Percentiles rank a stretch among this genome's conserved stretches.
Evolutionary conservation across 2,329 filamentous ascomycete species (phyloP).

Genomic region (Byssothecium circinans): DNA sequence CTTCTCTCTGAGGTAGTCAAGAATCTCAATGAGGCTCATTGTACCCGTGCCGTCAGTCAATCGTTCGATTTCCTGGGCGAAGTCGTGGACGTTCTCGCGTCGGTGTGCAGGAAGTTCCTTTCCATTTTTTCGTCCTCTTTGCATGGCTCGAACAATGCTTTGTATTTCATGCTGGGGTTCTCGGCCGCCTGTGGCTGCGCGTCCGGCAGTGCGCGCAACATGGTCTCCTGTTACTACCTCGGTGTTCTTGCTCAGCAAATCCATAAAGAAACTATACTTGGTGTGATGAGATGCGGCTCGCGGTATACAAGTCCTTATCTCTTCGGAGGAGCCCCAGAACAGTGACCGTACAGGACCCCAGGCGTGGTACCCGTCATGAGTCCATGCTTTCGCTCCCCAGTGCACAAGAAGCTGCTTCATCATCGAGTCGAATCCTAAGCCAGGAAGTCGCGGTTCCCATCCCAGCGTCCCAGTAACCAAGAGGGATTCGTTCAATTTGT

Average conservation of each 20-base stretch:
- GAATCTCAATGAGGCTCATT: conserved; percentile 9
- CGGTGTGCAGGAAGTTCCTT: conserved; percentile 30
- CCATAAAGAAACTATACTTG: conserved; percentile 61
- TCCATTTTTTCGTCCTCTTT: conserved; percentile 21
- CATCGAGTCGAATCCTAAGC: conserved; percentile 57
- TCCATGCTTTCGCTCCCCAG: conserved; percentile 61
- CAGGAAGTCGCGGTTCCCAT: conserved; percentile 48
- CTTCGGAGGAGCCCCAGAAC: conserved; percentile 67
- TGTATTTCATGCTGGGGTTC: conserved; percentile 36
- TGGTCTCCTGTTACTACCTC: conserved; percentile 24
- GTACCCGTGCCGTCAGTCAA: conserved; percentile 23
- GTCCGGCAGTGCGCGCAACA: conserved; percentile 13
- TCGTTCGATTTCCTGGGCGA: conserved; percentile 28
- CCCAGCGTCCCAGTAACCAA: conserved; percentile 55
- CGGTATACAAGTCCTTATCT: conserved; percentile 64
- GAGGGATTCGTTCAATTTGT: conserved; percentile 68
- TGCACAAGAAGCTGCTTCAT: conserved; percentile 62
- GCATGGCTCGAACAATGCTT: conserved; percentile 27
- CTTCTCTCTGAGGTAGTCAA: conserved; percentile 25
- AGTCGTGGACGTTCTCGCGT: conserved; percentile 25
- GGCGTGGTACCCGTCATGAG: conserved; percentile 65
- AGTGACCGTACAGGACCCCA: conserved; percentile 82
- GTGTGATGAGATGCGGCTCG: conserved; percentile 56
- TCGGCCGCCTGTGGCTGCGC: conserved; percentile 17
- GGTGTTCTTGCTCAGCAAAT: conserved; percentile 62